phyloP scores from a whole-genome alignment of 164 flowering plant species.

The Nelumbo lutea region DNA sequence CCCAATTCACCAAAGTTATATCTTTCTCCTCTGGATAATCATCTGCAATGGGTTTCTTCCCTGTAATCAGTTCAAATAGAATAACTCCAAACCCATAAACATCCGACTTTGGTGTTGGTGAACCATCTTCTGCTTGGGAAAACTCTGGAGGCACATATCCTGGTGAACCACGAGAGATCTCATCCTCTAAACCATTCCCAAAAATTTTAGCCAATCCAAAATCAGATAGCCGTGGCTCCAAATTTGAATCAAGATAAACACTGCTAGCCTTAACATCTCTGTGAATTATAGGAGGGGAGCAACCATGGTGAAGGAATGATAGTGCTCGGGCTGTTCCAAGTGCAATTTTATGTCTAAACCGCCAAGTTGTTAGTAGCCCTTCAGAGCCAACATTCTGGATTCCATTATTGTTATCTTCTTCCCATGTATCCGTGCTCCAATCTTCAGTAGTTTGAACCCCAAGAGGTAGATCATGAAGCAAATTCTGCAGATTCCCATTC shows the following conservation, averaged over 20 bases:
- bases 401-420: slow-evolving; percentile 45
- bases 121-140: slow-evolving; percentile 25
- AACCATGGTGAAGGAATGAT: slow-evolving; percentile 91
- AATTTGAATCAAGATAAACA: slow-evolving; percentile 56
- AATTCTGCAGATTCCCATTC: slow-evolving; percentile 73
- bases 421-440: slow-evolving; percentile 89
- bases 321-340: slow-evolving; percentile 84
- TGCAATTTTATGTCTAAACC: slow-evolving; percentile 66
- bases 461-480: slow-evolving; percentile 76
- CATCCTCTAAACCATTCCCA: slow-evolving; percentile 53
- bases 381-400: slow-evolving; percentile 47
- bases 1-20: slow-evolving; percentile 62
- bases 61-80: slow-evolving; percentile 72
- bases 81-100: slow-evolving; percentile 80
- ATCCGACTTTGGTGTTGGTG: slow-evolving; percentile 60
- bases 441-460: slow-evolving; percentile 53
- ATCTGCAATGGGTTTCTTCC: slow-evolving; percentile 71
- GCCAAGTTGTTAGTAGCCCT: slow-evolving; percentile 57
- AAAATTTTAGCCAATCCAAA: slow-evolving; percentile 71
- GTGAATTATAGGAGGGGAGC: slow-evolving; percentile 78
- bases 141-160: slow-evolving; percentile 73
- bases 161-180: slow-evolving; percentile 41
- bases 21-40: slow-evolving; percentile 53
- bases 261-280: slow-evolving; percentile 82
- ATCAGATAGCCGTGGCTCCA: slow-evolving; percentile 85